A percentile compares a stretch with the other conserved stretches of the same genome.
These are phyloP conservation scores for Sporothrix brasiliensis DNA, from an alignment of 2,329 filamentous ascomycete genomes.

Conservation along the genomic window DNA sequence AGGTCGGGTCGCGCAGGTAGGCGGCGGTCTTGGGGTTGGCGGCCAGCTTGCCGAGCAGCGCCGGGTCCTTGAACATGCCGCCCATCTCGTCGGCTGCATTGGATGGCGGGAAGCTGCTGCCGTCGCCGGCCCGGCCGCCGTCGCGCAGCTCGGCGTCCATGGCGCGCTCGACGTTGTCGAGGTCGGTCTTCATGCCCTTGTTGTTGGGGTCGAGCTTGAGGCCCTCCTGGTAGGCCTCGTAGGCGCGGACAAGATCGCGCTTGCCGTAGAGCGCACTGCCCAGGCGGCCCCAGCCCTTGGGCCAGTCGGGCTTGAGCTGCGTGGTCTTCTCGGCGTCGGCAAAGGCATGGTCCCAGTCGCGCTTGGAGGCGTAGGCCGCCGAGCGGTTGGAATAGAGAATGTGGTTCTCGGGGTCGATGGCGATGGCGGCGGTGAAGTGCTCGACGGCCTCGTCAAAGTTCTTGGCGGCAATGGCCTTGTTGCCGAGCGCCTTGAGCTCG, in stretches of 20 bases:
- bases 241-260: constrained; percentile 80
- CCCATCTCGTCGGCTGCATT: constrained; percentile 55
- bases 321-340: constrained; percentile 92
- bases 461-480: constrained; percentile 97
- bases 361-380: constrained; percentile 82
- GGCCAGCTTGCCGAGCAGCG: constrained; percentile 86
- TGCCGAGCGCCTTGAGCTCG: constrained; percentile 94
- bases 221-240: constrained; percentile 92
- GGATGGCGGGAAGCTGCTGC: constrained; percentile 54
- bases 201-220: constrained; percentile 90
- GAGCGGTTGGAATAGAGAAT: constrained; percentile 98
- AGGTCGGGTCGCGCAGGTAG: constrained; percentile 77
- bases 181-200: constrained; percentile 85
- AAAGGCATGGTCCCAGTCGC: constrained; percentile 81
- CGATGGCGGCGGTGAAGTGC: constrained; percentile 93
- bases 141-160: constrained; percentile 68
- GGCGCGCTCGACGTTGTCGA: constrained; percentile 82
- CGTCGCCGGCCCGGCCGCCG: constrained; percentile 51
- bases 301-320: constrained; percentile 95
- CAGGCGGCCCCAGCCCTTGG: constrained; percentile 93
- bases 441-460: constrained; percentile 93
- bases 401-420: constrained; percentile 84
- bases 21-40: constrained; percentile 89
- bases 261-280: constrained; percentile 86
- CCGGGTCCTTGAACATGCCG: constrained; percentile 91